These are phyloP conservation scores for Pseudognaphalium luteoalbum DNA, from an alignment of 129 eudicot genomes.

Conservation along the genomic window DNA sequence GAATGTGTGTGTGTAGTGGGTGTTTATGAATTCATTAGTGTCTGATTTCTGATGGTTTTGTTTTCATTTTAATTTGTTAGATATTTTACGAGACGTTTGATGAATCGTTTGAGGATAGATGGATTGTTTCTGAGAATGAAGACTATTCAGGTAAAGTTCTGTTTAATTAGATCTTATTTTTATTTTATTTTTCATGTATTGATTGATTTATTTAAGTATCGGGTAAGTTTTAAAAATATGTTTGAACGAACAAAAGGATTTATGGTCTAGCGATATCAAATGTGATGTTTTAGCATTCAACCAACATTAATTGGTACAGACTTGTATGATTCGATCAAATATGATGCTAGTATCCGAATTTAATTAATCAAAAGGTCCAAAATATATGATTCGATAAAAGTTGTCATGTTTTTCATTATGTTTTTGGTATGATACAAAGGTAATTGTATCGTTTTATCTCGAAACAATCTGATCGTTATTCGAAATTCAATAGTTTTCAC, in stretches of 20 bases:
- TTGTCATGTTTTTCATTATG: too few relatives aligned
- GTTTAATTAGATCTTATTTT: slow-evolving; percentile 3
- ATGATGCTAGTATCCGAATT: too few relatives aligned
- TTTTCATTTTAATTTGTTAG: slow-evolving; percentile 30
- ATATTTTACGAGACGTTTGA: slow-evolving; percentile 79
- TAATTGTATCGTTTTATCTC: not conserved
- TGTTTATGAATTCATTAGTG: slow-evolving; percentile 18
- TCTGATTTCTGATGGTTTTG: slow-evolving; percentile 1
- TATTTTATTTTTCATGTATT: slow-evolving; percentile 8
- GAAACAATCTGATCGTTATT: not conserved
- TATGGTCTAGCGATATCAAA: not conserved
- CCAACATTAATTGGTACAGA: too few relatives aligned
- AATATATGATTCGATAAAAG: too few relatives aligned
- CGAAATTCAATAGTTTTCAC: not conserved
- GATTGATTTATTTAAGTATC: not conserved
- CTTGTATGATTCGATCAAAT: too few relatives aligned
- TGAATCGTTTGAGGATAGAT: slow-evolving; percentile 65
- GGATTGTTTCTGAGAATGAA: slow-evolving; percentile 78
- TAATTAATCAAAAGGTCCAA: too few relatives aligned
- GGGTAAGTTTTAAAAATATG: not conserved
- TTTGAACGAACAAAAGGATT: not conserved
- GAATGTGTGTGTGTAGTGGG: not conserved
- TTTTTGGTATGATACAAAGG: not conserved
- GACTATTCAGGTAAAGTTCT: slow-evolving; percentile 59
- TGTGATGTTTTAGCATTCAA: not conserved